phyloP scores from a whole-genome alignment of 805 yeast species.

The Kodamaea laetipori region DNA sequence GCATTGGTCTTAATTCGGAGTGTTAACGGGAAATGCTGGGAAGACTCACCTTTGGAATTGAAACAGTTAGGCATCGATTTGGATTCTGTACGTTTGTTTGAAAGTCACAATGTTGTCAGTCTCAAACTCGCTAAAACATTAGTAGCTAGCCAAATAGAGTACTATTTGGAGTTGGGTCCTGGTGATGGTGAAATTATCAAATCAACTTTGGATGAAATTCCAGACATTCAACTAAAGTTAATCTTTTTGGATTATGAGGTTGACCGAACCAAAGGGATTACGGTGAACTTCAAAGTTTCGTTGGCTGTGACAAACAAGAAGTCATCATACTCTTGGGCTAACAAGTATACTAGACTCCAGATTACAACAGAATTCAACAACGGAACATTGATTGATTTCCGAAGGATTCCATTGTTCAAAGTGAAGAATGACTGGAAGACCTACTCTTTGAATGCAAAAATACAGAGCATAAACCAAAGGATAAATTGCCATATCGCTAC shows the following conservation, averaged over 20 bases:
- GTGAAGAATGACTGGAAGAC: constrained; percentile 11
- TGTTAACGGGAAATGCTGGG: constrained; percentile 52
- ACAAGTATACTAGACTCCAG: constrained; percentile 25
- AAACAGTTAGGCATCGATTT: constrained; percentile 51
- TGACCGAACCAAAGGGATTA: background rate
- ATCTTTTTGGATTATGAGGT: background rate
- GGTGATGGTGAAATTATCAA: background rate
- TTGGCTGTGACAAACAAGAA: background rate
- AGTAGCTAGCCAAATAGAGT: background rate
- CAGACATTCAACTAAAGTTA: constrained; percentile 1
- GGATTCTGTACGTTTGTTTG: constrained; percentile 33
- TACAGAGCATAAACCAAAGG: constrained; percentile 14
- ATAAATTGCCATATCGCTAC: constrained; percentile 34
- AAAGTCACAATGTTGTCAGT: background rate
- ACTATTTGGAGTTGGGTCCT: background rate
- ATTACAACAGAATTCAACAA: constrained; percentile 33
- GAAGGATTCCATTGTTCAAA: constrained; percentile 37
- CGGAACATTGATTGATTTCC: constrained; percentile 47
- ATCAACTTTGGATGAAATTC: background rate
- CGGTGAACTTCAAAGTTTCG: background rate
- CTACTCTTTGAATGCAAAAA: background rate
- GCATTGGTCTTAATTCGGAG: constrained; percentile 43
- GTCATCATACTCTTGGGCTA: background rate
- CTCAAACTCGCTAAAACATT: constrained; percentile 1
- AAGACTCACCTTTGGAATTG: constrained; percentile 45